Evolutionary conservation across 305 asterid genomes (phyloP), one percentile per base, ranked within the genome.

Genomic region (Fraxinus paxiana): DNA sequence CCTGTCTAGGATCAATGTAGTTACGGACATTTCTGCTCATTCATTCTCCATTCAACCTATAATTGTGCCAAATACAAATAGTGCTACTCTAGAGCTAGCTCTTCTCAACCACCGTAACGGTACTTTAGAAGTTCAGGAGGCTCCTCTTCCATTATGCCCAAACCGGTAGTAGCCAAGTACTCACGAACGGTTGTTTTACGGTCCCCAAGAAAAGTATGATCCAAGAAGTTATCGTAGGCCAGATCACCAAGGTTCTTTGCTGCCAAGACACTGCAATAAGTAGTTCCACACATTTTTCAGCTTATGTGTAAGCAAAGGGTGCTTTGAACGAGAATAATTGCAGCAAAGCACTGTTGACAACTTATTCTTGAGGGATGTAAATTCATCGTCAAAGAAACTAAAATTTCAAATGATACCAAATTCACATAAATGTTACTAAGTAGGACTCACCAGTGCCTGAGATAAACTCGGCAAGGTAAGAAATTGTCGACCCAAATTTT

Each of bases 101-200:
- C 15, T 12, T 12, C 1, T 20, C 26, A 41, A 87, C 99, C 98
- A 9, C 97, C 97, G 69, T 96, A 96, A 37, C 97, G 92, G 73
- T 85, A 41, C 80, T 90, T 94, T 69, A 94, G 85, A 73, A 76
- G 82, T 77, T 85, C 92, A 0, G 97, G 99, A 69, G 97, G 99
- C 87, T 91, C 97, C 84, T 96, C 98, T 77, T 94, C 93, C 98
- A 92, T 94, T 78, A 94, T 92, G 73, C 97, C 97, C 0, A 88
- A 84, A 65, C 97, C 97, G 26, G 85, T 77, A 76, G 90, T 88
- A 1, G 88, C 86, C 77, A 96, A 83, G 88, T 96, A 91, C 80
- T 89, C 85, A 0, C 97, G 97, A 26, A 96, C 89, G 67, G 97
- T 92, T 7, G 97, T 94, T 84, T 88, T 91, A 38, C 97, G 97